Evolutionary conservation across 192 early-diverging fungal genomes (phyloP).

Genomic region (Coemansia sp.): DNA sequence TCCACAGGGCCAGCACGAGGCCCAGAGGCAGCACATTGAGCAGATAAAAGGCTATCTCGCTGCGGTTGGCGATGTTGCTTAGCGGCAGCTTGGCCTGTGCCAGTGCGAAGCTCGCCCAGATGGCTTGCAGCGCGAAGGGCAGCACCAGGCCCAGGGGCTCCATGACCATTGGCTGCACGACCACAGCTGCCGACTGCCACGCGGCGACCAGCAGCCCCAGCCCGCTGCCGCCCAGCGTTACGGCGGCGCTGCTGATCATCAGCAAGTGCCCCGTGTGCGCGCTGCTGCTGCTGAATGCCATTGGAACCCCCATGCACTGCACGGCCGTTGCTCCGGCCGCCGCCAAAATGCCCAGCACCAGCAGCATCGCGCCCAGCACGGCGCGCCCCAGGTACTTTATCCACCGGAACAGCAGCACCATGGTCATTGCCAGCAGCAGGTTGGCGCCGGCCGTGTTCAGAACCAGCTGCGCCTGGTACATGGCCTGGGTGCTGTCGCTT

Average conservation of each 20-base stretch:
- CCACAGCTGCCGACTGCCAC: conserved; percentile 9
- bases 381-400: conserved; percentile 8
- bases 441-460: conserved; percentile 22
- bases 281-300: conserved; percentile 8
- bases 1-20: conserved; percentile 29
- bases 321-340: conserved; percentile 9
- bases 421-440: conserved; percentile 6
- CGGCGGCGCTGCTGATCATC: conserved; percentile 5
- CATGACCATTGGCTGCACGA: background rate
- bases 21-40: conserved; percentile 34
- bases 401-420: conserved; percentile 20
- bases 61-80: conserved; percentile 7
- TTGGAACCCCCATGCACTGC: conserved; percentile 19
- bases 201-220: conserved; percentile 15
- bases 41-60: conserved; percentile 36
- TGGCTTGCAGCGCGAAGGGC: conserved; percentile 15
- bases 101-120: conserved; percentile 30
- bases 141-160: conserved; percentile 7
- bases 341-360: conserved; percentile 3
- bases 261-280: conserved; percentile 19
- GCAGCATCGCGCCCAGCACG: background rate
- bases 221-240: conserved; percentile 9
- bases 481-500: background rate
- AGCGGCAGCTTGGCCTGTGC: conserved; percentile 29
- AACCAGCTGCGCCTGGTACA: conserved; percentile 19